phyloP scores from a whole-genome alignment of 192 early-diverging fungal species.

The Dispira simplex region DNA sequence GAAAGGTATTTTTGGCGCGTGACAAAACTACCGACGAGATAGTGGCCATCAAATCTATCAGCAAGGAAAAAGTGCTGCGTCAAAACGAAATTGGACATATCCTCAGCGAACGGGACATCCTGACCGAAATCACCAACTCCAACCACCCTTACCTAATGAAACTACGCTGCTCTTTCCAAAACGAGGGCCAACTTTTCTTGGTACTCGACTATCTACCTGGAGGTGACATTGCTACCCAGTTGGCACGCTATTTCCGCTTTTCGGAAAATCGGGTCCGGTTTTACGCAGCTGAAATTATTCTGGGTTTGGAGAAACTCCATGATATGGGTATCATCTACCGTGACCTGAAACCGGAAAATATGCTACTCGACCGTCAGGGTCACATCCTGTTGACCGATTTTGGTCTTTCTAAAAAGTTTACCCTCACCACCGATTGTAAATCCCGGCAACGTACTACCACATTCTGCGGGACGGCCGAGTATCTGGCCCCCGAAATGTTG shows the following conservation, averaged over 20 bases:
- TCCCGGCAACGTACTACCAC: conserved; percentile 29
- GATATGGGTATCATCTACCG: conserved; percentile 78
- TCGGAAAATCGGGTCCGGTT: conserved; percentile 74
- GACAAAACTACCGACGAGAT: conserved; percentile 6
- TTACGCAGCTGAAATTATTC: conserved; percentile 74
- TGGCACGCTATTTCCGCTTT: conserved; percentile 41
- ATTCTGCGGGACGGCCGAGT: conserved; percentile 67
- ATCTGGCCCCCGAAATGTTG: conserved; percentile 49
- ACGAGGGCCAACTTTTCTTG: conserved; percentile 67
- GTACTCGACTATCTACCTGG: conserved; percentile 84
- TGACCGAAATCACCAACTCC: conserved; percentile 28
- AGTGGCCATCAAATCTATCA: conserved; percentile 13
- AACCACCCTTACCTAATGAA: conserved; percentile 88
- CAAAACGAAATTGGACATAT: conserved; percentile 9
- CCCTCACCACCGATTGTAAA: conserved; percentile 11
- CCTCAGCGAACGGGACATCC: conserved; percentile 7
- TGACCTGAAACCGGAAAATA: conserved; percentile 65
- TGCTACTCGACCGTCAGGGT: conserved; percentile 52
- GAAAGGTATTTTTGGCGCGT: conserved; percentile 11
- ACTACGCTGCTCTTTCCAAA: conserved; percentile 87
- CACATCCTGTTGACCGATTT: conserved; percentile 88
- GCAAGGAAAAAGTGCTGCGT: conserved; percentile 10
- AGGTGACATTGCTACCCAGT: conserved; percentile 86
- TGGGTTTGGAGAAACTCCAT: conserved; percentile 82
- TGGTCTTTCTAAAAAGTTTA: conserved; percentile 67